A percentile compares a stretch with the other conserved stretches of the same genome.
Conservation (phyloP, 1,139 yeast species). For the Geotrichum bryndzae region DNA sequence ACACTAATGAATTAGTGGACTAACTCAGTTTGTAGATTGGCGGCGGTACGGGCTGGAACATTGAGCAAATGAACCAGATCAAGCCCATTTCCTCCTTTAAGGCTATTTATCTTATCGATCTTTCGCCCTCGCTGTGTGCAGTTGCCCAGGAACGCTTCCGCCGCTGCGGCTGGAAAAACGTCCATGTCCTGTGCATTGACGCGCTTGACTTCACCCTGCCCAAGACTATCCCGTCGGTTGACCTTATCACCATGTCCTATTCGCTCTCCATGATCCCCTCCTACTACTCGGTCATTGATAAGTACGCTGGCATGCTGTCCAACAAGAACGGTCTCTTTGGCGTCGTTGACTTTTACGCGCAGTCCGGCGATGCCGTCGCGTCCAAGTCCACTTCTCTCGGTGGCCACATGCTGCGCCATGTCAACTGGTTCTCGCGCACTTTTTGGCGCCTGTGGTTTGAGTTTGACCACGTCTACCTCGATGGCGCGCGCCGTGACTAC, state of each 20-base stretch:
- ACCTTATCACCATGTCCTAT: conserved; percentile 69
- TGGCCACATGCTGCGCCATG: conserved; percentile 63
- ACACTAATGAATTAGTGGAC: neutral
- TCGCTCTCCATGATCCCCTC: conserved; percentile 82
- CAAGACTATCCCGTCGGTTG: conserved; percentile 40
- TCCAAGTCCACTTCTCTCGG: conserved; percentile 75
- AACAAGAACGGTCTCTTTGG: conserved; percentile 53
- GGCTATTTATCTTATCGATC: conserved; percentile 65
- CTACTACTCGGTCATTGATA: conserved; percentile 73
- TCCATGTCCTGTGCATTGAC: conserved; percentile 65
- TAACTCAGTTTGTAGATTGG: conserved; percentile 42
- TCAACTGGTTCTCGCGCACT: conserved; percentile 69
- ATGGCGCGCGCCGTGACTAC: conserved; percentile 75
- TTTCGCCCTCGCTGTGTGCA: conserved; percentile 69
- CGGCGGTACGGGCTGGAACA: conserved; percentile 80
- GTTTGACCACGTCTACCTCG: conserved; percentile 72
- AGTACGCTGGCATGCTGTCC: conserved; percentile 49
- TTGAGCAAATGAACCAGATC: conserved; percentile 63
- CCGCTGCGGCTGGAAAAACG: conserved; percentile 54
- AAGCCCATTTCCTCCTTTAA: conserved; percentile 50
- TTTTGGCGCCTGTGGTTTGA: conserved; percentile 89
- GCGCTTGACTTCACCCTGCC: conserved; percentile 61
- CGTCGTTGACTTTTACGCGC: conserved; percentile 77
- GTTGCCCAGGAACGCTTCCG: conserved; percentile 59
- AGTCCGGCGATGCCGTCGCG: conserved; percentile 53